Conservation (phyloP, 2,329 filamentous ascomycete genomes). For the Cladosporium sphaerospermum region DNA sequence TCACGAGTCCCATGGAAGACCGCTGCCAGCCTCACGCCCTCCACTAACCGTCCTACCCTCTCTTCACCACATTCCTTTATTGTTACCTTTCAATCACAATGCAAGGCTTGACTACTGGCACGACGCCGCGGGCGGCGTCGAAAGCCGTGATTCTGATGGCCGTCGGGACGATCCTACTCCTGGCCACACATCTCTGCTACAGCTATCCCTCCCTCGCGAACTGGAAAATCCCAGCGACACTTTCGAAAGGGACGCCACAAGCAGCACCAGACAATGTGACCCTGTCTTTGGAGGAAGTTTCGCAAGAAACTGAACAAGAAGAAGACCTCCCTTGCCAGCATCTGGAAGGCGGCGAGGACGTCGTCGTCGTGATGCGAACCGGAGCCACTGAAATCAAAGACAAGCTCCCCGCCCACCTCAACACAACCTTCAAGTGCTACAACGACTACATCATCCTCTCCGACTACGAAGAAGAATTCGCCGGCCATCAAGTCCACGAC, state of each 20-base stretch:
- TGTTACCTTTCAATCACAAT: not conserved
- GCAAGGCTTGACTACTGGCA: slow-evolving; percentile 1
- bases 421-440: slow-evolving; percentile 50
- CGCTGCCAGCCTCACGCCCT: too few species aligned
- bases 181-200: slow-evolving; percentile 3
- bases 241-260: not conserved
- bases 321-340: slow-evolving; percentile 1
- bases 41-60: too few species aligned
- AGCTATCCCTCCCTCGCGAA: slow-evolving; percentile 1
- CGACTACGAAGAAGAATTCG: slow-evolving; percentile 49
- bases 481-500: slow-evolving; percentile 35
- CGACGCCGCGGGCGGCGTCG: slow-evolving; percentile 6
- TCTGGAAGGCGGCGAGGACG: slow-evolving; percentile 32
- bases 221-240: slow-evolving; percentile 2
- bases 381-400: slow-evolving; percentile 52
- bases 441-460: slow-evolving; percentile 54
- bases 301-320: not conserved
- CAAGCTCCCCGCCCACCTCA: slow-evolving; percentile 50
- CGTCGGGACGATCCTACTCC: not conserved
- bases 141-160: slow-evolving; percentile 3
- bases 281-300: not conserved
- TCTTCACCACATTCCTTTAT: not conserved
- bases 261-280: not conserved
- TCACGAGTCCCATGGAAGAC: not conserved
- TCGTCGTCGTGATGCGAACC: slow-evolving; percentile 53